phyloP scores from a whole-genome alignment of 1,284 basidiomycete genomes.

The Fistulina hepatica region DNA sequence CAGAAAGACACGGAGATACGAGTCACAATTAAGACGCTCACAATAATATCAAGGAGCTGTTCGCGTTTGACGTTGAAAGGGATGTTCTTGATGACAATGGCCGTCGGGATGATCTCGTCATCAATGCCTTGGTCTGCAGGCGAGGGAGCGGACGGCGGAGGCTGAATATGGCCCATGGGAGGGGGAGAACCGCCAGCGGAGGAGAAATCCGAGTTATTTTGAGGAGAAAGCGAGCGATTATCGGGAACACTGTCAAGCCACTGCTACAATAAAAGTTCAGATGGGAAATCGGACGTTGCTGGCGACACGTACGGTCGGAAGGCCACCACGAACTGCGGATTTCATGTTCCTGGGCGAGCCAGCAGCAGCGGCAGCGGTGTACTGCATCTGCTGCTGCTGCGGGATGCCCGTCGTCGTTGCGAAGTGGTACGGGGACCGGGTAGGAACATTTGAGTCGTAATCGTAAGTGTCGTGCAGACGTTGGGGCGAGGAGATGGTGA shows the following conservation, averaged over 20 bases:
- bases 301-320: conserved; percentile 51
- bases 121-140: conserved; percentile 41
- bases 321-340: conserved; percentile 43
- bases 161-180: conserved; percentile 43
- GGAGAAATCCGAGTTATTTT: conserved; percentile 76
- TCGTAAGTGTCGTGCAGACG: conserved; percentile 79
- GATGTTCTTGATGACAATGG: conserved; percentile 99
- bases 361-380: conserved; percentile 48
- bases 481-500: conserved; percentile 62
- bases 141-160: conserved; percentile 37
- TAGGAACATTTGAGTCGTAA: conserved; percentile 47
- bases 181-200: conserved; percentile 71
- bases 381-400: conserved; percentile 41
- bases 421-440: conserved; percentile 57
- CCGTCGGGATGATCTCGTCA: conserved; percentile 96
- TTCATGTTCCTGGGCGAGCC: conserved; percentile 67
- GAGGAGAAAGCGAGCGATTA: conserved; percentile 70
- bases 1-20: no score
- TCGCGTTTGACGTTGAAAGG: conserved; percentile 97
- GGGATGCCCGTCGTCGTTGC: conserved; percentile 55
- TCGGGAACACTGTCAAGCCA: conserved; percentile 69
- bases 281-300: conserved; percentile 2
- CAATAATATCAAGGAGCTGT: conserved; percentile 92
- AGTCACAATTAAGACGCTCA: conserved; percentile 30
- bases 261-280: conserved; percentile 39